Evolutionary conservation across 441 rosid species (phyloP), one percentile per base, ranked within the genome.

Genomic region (Geranium incanum): DNA sequence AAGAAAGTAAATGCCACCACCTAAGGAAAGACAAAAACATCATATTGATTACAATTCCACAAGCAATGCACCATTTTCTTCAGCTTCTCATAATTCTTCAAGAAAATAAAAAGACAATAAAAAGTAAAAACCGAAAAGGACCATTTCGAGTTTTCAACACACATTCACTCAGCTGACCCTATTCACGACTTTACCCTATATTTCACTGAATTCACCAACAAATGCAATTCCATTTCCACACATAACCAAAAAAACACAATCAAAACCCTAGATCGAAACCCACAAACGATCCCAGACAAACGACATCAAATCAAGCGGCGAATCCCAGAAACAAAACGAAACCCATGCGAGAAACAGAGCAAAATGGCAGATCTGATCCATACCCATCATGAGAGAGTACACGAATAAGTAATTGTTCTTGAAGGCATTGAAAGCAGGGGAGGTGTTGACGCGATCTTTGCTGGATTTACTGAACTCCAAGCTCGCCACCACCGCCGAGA

Each of bases 321-420:
- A 60, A 19, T 6, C 3, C 1, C 0, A 19, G 9, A 60, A 59
- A 59, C 0, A 15, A 16, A 55, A 16, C 3, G 19, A 18, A 11
- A 45, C 52, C 13, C 52, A 45, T 45, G 3, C 12, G 1, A 13
- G 52, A 45, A 45, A 45, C 9, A 13, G 33, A 45, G 2, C 9
- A 18, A 19, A 60, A 60, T 60, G 65, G 65, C 65, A 18, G 65
- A 60, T 60, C 65, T 60, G 65, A 60, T 28, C 37, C 6, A 64
- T 81, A 90, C 93, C 93, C 96, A 88, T 90, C 96, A 90, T 90
- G 75, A 90, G 89, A 68, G 96, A 90, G 84, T 88, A 90, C 71
- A 86, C 93, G 38, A 90, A 11, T 65, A 90, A 90, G 76, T 90
- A 90, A 72, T 88, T 88, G 81, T 88, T 87, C 86, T 90, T 90